phyloP scores from a whole-genome alignment of 2,329 filamentous ascomycete genomes.

The Trichoderma polysporum region DNA sequence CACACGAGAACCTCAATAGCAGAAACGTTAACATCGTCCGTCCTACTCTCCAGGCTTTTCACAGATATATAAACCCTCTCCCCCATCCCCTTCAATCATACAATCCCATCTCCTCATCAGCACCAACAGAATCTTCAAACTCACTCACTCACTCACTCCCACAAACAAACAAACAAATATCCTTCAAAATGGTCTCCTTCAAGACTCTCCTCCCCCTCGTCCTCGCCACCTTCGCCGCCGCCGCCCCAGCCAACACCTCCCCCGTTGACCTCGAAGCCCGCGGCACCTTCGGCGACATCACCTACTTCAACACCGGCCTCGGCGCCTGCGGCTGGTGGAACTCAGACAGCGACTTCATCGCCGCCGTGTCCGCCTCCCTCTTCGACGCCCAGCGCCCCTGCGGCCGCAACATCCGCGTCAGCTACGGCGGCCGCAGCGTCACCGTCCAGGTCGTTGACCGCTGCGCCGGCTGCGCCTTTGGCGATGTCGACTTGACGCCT shows the following conservation, averaged over 20 bases:
- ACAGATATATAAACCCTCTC: neutral
- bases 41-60: too few relatives aligned
- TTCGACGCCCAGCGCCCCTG: slow-evolving; percentile 64
- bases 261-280: slow-evolving; percentile 33
- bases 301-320: slow-evolving; percentile 63
- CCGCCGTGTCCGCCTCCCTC: slow-evolving; percentile 64
- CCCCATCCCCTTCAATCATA: neutral
- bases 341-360: slow-evolving; percentile 56
- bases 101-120: neutral
- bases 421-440: slow-evolving; percentile 45
- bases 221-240: slow-evolving; percentile 13
- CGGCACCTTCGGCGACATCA: slow-evolving; percentile 22
- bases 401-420: slow-evolving; percentile 63
- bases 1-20: neutral
- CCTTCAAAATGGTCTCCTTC: slow-evolving; percentile 20
- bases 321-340: slow-evolving; percentile 68
- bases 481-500: slow-evolving; percentile 51
- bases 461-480: slow-evolving; percentile 51
- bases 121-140: neutral
- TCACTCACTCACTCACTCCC: neutral
- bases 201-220: slow-evolving; percentile 13
- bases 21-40: neutral
- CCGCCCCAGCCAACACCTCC: neutral
- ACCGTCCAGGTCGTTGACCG: slow-evolving; percentile 68
- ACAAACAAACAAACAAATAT: too few relatives aligned